Evolutionary conservation across 2,329 filamentous ascomycete genomes (phyloP).

Genomic region (Colletotrichum sp.): DNA sequence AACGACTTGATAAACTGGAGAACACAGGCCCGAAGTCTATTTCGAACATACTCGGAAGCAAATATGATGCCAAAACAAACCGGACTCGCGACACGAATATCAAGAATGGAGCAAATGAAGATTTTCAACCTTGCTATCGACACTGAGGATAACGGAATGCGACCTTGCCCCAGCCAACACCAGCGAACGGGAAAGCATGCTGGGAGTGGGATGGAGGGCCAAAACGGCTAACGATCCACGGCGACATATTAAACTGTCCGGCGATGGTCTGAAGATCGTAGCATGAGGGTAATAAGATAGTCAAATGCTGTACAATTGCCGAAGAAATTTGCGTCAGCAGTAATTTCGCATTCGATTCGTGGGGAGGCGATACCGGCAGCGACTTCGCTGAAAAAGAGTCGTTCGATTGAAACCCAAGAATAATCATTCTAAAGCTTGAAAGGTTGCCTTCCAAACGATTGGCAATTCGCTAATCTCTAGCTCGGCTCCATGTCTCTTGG

Average conservation of each 20-base stretch:
- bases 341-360: neutral
- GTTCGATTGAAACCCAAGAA: neutral
- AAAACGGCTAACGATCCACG: too few relatives aligned
- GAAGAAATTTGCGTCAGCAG: too few relatives aligned
- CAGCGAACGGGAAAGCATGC: neutral
- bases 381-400: neutral
- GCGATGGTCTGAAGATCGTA: too few relatives aligned
- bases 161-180: too few relatives aligned
- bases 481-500: neutral
- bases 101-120: neutral
- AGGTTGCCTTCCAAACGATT: neutral
- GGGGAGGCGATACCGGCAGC: neutral
- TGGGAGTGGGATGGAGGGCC: too few relatives aligned
- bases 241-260: too few relatives aligned
- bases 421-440: too few relatives aligned
- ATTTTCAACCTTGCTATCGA: neutral
- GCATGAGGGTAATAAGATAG: too few relatives aligned
- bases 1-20: too few relatives aligned
- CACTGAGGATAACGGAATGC: neutral
- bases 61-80: neutral
- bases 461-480: neutral
- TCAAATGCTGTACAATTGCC: too few relatives aligned
- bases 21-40: neutral
- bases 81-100: fast-evolving
- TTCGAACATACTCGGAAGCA: neutral